Evolutionary conservation across 192 early-diverging fungal genomes (phyloP).

Genomic region (Coemansia sp.): DNA sequence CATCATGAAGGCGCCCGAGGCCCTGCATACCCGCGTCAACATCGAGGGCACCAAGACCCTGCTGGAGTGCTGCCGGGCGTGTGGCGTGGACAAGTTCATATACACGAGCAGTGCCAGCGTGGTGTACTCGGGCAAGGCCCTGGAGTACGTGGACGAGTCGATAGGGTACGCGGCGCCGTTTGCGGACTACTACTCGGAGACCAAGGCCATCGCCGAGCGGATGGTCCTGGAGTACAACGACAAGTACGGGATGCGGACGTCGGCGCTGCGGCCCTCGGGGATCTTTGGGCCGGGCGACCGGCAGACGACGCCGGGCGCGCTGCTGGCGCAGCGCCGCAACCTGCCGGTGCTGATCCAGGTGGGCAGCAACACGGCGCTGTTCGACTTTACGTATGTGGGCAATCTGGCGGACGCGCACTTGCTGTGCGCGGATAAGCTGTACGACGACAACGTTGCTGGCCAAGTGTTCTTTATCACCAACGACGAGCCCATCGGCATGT

Average conservation of each 20-base stretch:
- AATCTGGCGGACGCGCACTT: conserved; percentile 93
- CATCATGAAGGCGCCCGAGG: conserved; percentile 65
- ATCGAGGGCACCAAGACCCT: conserved; percentile 85
- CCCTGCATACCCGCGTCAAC: conserved; percentile 76
- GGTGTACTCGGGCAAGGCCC: conserved; percentile 69
- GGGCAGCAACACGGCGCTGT: conserved; percentile 75
- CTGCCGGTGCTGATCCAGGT: conserved; percentile 68
- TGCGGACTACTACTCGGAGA: conserved; percentile 92
- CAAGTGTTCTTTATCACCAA: conserved; percentile 92
- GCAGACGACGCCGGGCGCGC: conserved; percentile 64
- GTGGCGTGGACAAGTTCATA: conserved; percentile 69
- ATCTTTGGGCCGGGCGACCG: conserved; percentile 89
- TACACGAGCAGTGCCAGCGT: conserved; percentile 89
- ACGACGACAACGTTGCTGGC: conserved; percentile 50
- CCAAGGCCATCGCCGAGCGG: conserved; percentile 76
- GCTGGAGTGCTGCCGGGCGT: conserved; percentile 67
- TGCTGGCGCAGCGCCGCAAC: conserved; percentile 63
- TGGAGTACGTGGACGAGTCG: conserved; percentile 81
- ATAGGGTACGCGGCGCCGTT: conserved; percentile 68
- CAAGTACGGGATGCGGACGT: conserved; percentile 61
- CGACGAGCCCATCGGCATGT: conserved; percentile 83
- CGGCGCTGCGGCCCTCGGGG: conserved; percentile 78
- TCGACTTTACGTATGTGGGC: conserved; percentile 93
- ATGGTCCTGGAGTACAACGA: conserved; percentile 76
- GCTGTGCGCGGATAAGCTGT: conserved; percentile 75